Evolutionary conservation across 1,284 basidiomycete genomes (phyloP), one percentile per base, ranked within the genome.

Genomic region (Porogramme epimiltina): DNA sequence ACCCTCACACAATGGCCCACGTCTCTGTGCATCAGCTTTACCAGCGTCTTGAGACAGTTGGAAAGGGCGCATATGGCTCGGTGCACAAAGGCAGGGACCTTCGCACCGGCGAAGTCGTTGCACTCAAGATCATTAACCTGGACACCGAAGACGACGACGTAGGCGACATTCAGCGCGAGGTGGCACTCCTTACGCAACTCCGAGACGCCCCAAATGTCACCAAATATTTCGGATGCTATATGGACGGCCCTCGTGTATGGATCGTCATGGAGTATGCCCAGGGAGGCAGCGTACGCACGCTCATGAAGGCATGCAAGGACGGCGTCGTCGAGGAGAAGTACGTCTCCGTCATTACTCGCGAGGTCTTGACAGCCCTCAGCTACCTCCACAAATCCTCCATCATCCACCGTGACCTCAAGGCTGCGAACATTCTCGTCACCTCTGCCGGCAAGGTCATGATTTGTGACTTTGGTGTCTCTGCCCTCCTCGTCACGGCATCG

Each of bases 261-360:
- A 99, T 99, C 61, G 93, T 91, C 36, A 99, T 99, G 97, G 97
- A 99, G 70, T 90, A 89, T 66, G 97, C 97, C 5, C 88, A 94
- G 59, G 97, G 96, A 3, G 97, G 97, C 9, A 97, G 93, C 65
- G 93, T 98, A 10, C 80, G 93, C 42, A 94, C 94, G 0, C 77
- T 99, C 60, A 90, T 89, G 85, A 85, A 84, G 62, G 82, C 93
- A 45, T 92, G 87, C 46, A 90, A 87, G 62, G 87, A 90, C 31
- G 88, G 89, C 4, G 81, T 85, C 45, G 73, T 99, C 39, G 93
- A 96, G 66, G 97, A 99, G 73, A 85, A 85, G 65, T 95, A 93
- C 69, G 89, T 90, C 44, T 87, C 87, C 47, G 71, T 98, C 64
- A 94, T 99, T 65, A 81, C 90, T 45, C 83, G 96, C 25, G 97